Percentiles rank a stretch among this genome's conserved stretches.
Conservation (phyloP, 495 filamentous ascomycete species). For the Neurospora sp. region DNA sequence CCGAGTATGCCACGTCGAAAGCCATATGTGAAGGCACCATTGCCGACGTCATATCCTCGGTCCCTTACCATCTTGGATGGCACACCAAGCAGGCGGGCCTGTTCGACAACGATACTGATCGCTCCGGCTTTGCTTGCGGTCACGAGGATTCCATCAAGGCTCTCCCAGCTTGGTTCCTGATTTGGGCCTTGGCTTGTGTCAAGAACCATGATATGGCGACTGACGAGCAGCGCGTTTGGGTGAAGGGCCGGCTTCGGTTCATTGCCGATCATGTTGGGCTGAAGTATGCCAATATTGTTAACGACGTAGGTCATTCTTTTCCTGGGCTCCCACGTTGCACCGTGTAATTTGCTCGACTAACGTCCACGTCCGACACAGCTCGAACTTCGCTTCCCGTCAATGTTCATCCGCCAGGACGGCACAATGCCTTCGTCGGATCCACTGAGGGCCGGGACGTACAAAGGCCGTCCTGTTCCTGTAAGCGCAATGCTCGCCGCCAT, state of each 20-base stretch:
- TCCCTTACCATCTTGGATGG: slow-evolving; percentile 45
- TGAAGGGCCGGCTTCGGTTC: slow-evolving; percentile 27
- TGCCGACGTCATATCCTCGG: slow-evolving; percentile 38
- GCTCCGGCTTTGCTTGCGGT: slow-evolving; percentile 28
- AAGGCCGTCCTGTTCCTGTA: background rate
- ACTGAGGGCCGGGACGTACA: background rate
- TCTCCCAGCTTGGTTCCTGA: slow-evolving; percentile 34
- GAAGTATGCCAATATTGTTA: slow-evolving; percentile 34
- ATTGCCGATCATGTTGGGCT: slow-evolving; percentile 34
- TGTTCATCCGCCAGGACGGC: slow-evolving; percentile 35
- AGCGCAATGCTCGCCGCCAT: background rate
- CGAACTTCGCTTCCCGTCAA: slow-evolving; percentile 37
- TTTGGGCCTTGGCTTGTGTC: slow-evolving; percentile 25
- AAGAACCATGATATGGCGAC: slow-evolving; percentile 33
- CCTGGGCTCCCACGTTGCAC: background rate
- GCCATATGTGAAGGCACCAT: slow-evolving; percentile 31
- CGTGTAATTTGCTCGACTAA: background rate
- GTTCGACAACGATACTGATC: slow-evolving; percentile 3
- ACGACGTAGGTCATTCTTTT: slow-evolving; percentile 19
- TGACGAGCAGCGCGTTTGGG: slow-evolving; percentile 37
- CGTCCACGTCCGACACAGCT: slow-evolving; percentile 10
- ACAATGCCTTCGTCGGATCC: slow-evolving; percentile 11
- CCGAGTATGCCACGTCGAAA: slow-evolving; percentile 36
- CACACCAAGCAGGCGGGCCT: slow-evolving; percentile 17
- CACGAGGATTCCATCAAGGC: slow-evolving; percentile 28